phyloP scores from a whole-genome alignment of 2,329 filamentous ascomycete species.

The Epichloe hybrida region DNA sequence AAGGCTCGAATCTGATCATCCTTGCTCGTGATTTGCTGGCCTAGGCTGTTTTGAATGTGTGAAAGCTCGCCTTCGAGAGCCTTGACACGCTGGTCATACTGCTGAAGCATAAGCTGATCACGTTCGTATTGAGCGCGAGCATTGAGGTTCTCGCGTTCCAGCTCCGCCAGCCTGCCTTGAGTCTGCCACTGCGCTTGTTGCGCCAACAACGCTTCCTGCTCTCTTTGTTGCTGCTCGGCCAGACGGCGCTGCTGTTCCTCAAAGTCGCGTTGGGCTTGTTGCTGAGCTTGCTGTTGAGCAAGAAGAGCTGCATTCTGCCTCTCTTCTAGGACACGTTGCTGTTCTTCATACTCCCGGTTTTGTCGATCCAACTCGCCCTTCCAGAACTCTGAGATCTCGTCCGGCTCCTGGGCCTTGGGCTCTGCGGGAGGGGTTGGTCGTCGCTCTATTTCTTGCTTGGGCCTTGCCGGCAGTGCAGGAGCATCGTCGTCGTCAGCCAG shows the following conservation, averaged over 20 bases:
- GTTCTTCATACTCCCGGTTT: slow-evolving; percentile 88
- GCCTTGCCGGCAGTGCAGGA: slow-evolving; percentile 70
- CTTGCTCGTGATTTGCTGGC: slow-evolving; percentile 75
- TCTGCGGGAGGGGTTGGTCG: slow-evolving; percentile 55
- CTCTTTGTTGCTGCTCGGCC: slow-evolving; percentile 76
- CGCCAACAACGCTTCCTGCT: slow-evolving; percentile 77
- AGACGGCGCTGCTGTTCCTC: slow-evolving; percentile 85
- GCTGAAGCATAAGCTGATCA: slow-evolving; percentile 93
- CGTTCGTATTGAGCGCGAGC: slow-evolving; percentile 90
- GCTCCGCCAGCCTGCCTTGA: slow-evolving; percentile 85
- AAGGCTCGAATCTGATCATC: slow-evolving; percentile 88
- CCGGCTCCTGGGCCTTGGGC: slow-evolving; percentile 64
- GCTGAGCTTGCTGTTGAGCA: slow-evolving; percentile 67
- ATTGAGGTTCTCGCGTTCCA: slow-evolving; percentile 90
- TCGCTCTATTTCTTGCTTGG: slow-evolving; percentile 58
- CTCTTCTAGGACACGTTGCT: slow-evolving; percentile 78
- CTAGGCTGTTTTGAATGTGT: slow-evolving; percentile 70
- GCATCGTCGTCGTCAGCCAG: slow-evolving; percentile 73
- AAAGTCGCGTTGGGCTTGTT: slow-evolving; percentile 86
- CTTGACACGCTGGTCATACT: slow-evolving; percentile 92
- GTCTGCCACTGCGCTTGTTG: slow-evolving; percentile 91
- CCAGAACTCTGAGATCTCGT: slow-evolving; percentile 97
- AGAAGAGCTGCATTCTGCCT: slow-evolving; percentile 72
- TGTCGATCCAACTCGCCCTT: slow-evolving; percentile 82
- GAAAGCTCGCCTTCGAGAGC: slow-evolving; percentile 75